phyloP scores from a whole-genome alignment of 2,329 filamentous ascomycete genomes.

The Neoarthrinium moseri region DNA sequence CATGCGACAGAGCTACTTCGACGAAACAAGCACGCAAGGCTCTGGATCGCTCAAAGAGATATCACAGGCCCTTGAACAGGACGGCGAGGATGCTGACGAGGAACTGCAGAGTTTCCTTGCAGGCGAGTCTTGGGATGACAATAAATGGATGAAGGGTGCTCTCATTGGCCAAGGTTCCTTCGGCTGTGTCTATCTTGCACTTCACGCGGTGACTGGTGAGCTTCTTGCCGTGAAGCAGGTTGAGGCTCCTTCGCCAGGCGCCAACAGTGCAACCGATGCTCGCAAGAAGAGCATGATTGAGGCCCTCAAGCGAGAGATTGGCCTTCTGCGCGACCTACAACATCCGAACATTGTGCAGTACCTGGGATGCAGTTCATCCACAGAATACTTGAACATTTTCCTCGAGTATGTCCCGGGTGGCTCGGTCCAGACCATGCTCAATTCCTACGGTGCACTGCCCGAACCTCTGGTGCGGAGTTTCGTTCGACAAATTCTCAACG shows the following conservation, averaged over 20 bases:
- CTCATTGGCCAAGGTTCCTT: conserved; percentile 97
- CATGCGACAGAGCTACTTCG: conserved; percentile 76
- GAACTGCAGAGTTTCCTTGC: conserved; percentile 87
- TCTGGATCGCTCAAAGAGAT: conserved; percentile 79
- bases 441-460: conserved; percentile 92
- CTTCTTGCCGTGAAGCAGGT: conserved; percentile 98
- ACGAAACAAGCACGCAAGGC: conserved; percentile 72
- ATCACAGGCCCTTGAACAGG: conserved; percentile 80
- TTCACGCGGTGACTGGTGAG: conserved; percentile 95
- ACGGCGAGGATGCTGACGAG: conserved; percentile 88
- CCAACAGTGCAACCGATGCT: conserved; percentile 77
- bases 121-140: conserved; percentile 91
- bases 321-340: conserved; percentile 86
- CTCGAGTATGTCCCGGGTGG: conserved; percentile 97
- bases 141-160: conserved; percentile 99
- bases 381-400: conserved; percentile 97
- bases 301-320: conserved; percentile 94
- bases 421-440: conserved; percentile 96
- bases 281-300: conserved; percentile 99
- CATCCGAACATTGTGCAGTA: conserved; percentile 99
- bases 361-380: conserved; percentile 88
- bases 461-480: conserved; percentile 96
- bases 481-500: conserved; percentile 90
- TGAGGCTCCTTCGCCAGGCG: conserved; percentile 77
- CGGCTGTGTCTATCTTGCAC: conserved; percentile 88